Evolutionary conservation across 1,139 yeast species (phyloP).

Genomic region (Scheffersomyces titani): DNA sequence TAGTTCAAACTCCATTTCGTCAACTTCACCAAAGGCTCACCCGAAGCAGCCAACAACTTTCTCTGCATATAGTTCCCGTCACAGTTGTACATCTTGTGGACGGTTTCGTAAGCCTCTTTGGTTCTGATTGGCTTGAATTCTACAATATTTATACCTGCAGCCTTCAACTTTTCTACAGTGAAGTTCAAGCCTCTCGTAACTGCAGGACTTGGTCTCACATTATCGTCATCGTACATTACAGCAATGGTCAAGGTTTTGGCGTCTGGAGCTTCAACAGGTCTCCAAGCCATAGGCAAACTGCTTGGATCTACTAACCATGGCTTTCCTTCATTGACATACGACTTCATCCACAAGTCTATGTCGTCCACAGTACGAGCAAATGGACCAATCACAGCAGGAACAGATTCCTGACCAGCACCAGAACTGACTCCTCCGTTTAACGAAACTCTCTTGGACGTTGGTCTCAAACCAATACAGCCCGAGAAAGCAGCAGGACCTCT

Average conservation of each 20-base stretch:
- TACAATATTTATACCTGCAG: conserved; percentile 19
- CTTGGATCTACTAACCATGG: conserved; percentile 70
- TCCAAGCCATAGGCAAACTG: conserved; percentile 63
- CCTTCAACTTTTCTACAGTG: conserved; percentile 15
- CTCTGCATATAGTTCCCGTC: conserved; percentile 64
- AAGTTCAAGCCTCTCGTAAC: conserved; percentile 32
- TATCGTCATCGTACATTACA: conserved; percentile 41
- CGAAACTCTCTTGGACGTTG: conserved; percentile 63
- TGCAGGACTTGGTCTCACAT: conserved; percentile 55
- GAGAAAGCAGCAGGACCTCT: conserved; percentile 76
- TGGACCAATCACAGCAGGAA: conserved; percentile 65
- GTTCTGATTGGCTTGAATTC: conserved; percentile 55
- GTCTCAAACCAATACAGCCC: conserved; percentile 69
- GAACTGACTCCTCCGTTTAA: conserved; percentile 51
- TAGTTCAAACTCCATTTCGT: conserved; percentile 60
- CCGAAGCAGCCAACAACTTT: conserved; percentile 53
- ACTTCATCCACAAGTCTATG: conserved; percentile 59
- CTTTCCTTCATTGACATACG: conserved; percentile 59
- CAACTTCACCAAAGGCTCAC: conserved; percentile 64
- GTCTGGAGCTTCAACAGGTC: conserved; percentile 42
- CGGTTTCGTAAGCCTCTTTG: conserved; percentile 52
- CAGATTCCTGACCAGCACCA: conserved; percentile 61
- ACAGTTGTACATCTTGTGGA: conserved; percentile 50
- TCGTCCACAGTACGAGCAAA: conserved; percentile 63
- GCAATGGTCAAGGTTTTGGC: conserved; percentile 31